Evolutionary conservation across 768 basidiomycete genomes (phyloP), one percentile per base, ranked within the genome.

Genomic region (Russula sp.): DNA sequence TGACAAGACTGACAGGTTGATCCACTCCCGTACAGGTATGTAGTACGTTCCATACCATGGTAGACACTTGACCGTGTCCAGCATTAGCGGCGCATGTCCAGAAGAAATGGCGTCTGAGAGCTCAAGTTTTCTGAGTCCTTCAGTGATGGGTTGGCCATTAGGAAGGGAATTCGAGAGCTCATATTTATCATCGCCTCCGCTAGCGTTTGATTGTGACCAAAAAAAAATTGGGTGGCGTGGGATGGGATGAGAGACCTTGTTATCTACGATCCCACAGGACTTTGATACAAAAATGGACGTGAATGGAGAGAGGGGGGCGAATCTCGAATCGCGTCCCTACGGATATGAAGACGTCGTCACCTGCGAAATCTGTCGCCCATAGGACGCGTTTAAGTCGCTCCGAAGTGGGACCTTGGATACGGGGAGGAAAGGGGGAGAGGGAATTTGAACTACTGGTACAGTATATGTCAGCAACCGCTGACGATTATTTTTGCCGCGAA

Each of bases 331-430:
- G 50, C 49, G 22, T 63, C 62, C 20, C 51, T 51, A 59, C 63
- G 63, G 57, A 28, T 49, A 54, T 59, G 57, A 59, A 59, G 57
- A 59, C 54, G n/a, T 53, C 46, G 34, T 59, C 36, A 36, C 38
- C 53, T 32, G 63, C 22, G 46, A 22, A 34, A 55, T 48, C 28
- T 38, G 61, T 64, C 44, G 53, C 14, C 42, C 14, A 63, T 44
- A 22, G 14, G 53, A 64, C 46, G 53, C 58, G 22, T 55, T 42
- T 55, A 60, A 64, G 63, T 54, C 53, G 63, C 57, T 64, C 52
- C 32, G 53, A 56, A 59, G 26, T 16, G 57, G 49, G 57, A 30
- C 58, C 58, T 60, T 64, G 58, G 63, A 64, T 64, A 64, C 63
- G 57, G n/a, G 57, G 49, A 38, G 36, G 49, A 24, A 26, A 50